A percentile compares a stretch with the other conserved stretches of the same genome.
Evolutionary conservation across 768 basidiomycete genomes (phyloP).

Genomic region (Boletus pseudopeckii): DNA sequence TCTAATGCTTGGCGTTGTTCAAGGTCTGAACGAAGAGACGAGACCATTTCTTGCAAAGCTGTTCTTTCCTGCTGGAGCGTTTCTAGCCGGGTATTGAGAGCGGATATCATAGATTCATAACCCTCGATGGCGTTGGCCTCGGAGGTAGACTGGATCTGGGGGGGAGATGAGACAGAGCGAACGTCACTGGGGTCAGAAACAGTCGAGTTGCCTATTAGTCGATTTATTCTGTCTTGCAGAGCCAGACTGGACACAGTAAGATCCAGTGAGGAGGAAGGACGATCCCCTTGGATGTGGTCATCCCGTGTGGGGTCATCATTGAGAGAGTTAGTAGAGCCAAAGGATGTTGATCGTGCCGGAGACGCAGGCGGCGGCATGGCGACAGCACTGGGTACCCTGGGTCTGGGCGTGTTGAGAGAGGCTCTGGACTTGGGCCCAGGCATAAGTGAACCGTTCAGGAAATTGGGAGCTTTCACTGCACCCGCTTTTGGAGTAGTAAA

Average conservation of each 20-base stretch:
- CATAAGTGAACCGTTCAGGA: slow-evolving; percentile 11
- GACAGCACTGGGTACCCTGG: slow-evolving; percentile 65
- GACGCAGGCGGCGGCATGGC: slow-evolving; percentile 82
- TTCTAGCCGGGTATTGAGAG: slow-evolving; percentile 42
- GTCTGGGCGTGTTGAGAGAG: slow-evolving; percentile 51
- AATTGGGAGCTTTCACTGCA: slow-evolving; percentile 28
- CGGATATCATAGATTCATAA: slow-evolving; percentile 18
- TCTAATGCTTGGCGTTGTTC: slow-evolving; percentile 32
- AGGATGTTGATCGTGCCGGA: slow-evolving; percentile 39
- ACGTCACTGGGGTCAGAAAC: slow-evolving; percentile 11
- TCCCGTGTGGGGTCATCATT: slow-evolving; percentile 28
- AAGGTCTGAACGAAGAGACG: slow-evolving; percentile 20
- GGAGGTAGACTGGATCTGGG: slow-evolving; percentile 42
- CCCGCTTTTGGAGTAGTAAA: slow-evolving; percentile 65
- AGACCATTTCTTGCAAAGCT: slow-evolving; percentile 44
- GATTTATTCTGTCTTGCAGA: slow-evolving; percentile 49
- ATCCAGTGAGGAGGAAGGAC: slow-evolving; percentile 30
- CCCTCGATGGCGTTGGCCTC: slow-evolving; percentile 5
- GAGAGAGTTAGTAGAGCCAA: slow-evolving; percentile 38
- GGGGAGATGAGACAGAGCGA: slow-evolving; percentile 18
- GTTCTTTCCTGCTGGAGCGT: slow-evolving; percentile 70
- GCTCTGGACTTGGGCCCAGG: slow-evolving; percentile 31
- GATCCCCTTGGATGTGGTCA: slow-evolving; percentile 9
- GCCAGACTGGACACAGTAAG: slow-evolving; percentile 38
- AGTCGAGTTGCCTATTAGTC: slow-evolving; percentile 35